phyloP scores from a whole-genome alignment of 306 rosid species.

The Ormosia semicastrata region DNA sequence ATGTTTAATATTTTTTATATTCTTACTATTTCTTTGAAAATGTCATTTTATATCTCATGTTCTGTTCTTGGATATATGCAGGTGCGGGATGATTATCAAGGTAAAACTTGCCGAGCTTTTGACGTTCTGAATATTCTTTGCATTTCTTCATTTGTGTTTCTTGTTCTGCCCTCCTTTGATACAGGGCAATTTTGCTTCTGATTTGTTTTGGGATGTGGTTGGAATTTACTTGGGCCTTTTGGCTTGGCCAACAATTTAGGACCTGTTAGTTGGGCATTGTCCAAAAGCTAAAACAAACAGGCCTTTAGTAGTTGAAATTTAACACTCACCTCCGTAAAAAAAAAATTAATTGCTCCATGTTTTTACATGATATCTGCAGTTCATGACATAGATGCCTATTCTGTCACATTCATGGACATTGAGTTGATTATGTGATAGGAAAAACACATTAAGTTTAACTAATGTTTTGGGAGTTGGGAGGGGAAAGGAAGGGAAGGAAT shows the following conservation, averaged over 20 bases:
- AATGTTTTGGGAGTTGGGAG: too few relatives aligned
- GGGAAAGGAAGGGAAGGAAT: too few relatives aligned
- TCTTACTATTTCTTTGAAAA: neutral
- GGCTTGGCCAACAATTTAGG: too few relatives aligned
- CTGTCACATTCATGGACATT: neutral
- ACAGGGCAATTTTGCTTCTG: neutral
- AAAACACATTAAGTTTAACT: neutral
- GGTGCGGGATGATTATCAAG: conserved; percentile 90
- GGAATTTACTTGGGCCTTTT: too few relatives aligned
- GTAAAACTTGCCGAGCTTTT: conserved; percentile 43
- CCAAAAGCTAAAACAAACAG: too few relatives aligned
- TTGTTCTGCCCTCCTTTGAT: neutral
- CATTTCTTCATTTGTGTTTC: neutral
- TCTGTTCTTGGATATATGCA: conserved; percentile 45
- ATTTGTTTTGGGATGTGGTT: too few relatives aligned
- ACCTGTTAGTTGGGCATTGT: too few relatives aligned
- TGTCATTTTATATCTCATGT: conserved; percentile 33
- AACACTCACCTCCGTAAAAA: too few relatives aligned
- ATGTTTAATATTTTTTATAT: neutral
- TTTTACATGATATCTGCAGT: conserved; percentile 2
- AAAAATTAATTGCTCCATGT: neutral
- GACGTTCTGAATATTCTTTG: neutral
- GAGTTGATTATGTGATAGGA: neutral
- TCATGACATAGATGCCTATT: neutral
- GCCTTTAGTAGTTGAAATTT: too few relatives aligned